A percentile compares a stretch with the other conserved stretches of the same genome.
phyloP scores from a whole-genome alignment of 805 yeast species.

The Saccharomycopsis olivae region DNA sequence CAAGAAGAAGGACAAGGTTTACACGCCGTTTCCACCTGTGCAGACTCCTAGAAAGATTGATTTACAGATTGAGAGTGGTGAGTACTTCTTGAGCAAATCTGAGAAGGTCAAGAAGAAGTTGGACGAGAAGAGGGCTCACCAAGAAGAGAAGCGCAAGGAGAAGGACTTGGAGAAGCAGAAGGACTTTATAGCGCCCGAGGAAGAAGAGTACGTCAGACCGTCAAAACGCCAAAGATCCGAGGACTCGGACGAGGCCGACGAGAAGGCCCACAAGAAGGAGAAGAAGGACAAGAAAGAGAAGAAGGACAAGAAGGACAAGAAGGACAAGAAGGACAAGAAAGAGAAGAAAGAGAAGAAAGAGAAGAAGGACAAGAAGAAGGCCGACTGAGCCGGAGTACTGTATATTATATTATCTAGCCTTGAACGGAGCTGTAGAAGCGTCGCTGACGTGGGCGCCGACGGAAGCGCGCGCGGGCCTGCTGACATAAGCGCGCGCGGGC shows the following conservation, averaged over 20 bases:
- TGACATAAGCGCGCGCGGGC: too few relatives aligned
- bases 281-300: conserved; percentile 24
- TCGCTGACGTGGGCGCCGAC: too few relatives aligned
- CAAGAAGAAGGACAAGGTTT: conserved; percentile 53
- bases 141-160: conserved; percentile 54
- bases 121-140: conserved; percentile 70
- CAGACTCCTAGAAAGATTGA: conserved; percentile 96
- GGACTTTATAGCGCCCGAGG: conserved; percentile 83
- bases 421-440: too few relatives aligned
- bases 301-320: conserved; percentile 22
- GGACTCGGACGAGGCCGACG: conserved; percentile 22
- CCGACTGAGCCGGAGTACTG: too few relatives aligned
- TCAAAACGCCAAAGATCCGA: conserved; percentile 25
- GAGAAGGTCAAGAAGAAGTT: conserved; percentile 66
- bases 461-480: too few relatives aligned
- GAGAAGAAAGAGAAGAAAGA: conserved; percentile 4
- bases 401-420: too few relatives aligned
- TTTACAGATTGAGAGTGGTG: conserved; percentile 96
- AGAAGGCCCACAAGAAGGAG: conserved; percentile 22
- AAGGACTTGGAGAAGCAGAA: conserved; percentile 62
- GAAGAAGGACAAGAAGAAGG: too few relatives aligned
- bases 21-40: conserved; percentile 99
- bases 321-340: conserved; percentile 23
- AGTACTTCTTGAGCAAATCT: conserved; percentile 81
- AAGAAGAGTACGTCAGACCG: conserved; percentile 41